Base-by-base conservation (phyloP, 129 eudicot genomes). In the Flaveria linearis region DNA sequence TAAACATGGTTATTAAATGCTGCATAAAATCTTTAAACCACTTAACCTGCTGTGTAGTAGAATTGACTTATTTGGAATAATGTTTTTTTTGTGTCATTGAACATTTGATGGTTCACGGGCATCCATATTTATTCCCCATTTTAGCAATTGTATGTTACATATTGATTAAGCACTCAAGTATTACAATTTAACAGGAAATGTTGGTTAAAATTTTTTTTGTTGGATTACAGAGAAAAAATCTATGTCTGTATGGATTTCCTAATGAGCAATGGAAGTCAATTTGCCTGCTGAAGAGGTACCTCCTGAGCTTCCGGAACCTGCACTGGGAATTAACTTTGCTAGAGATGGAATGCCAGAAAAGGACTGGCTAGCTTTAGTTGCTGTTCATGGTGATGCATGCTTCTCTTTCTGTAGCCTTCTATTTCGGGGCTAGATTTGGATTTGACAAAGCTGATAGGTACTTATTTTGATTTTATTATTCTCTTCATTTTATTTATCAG, bases 281-380 rank as follows among this genome's bases (percentile, higher is more conserved):
- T 76, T 85, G 73, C 91, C 89, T 13, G 92, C 92, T 36, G 89
- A 88, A 83, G 92, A 88, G 80, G 86, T 84, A 33, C 87, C 89
- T 15, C 88, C 91, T 0, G 95, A 89, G 87, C 89, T 89, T 73
- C 89, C 95, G 2, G 91, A 89, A 73, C 95, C 95, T 63, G 88
- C 88, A 56, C 79, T 82, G 10, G 95, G 95, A 18, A 89, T 88
- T 17, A 88, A 84, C 88, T 86, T 86, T 77, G 87, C 88, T 3
- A 87, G 88, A 76, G 88, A 88, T 71, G 94, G 87, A 7, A 88
- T 88, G 94, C 90, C 81, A 60, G 90, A 85, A 71, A 85, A 88
- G 72, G 95, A 89, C 69, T 89, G 91, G 91, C 73, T 89, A 17
- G 86, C 88, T 73, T 77, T 86, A 80, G 94, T 89, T 80, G 87